Conservation (phyloP, 1,284 basidiomycete genomes). For the Ganoderma boninense region DNA sequence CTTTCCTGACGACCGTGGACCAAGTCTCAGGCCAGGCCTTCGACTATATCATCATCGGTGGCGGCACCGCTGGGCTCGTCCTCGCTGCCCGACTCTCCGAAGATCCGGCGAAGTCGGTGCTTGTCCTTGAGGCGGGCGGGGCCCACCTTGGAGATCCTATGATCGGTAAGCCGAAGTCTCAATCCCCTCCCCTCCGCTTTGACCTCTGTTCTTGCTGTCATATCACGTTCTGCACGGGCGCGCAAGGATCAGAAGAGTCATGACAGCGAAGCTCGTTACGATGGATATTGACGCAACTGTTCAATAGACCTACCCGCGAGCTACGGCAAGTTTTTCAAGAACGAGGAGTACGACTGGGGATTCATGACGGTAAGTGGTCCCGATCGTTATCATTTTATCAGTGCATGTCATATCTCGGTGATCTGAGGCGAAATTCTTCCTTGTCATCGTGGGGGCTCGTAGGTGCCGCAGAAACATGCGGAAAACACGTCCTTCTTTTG, state of each 20-base stretch:
- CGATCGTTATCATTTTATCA: neutral
- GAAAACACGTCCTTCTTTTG: conserved; percentile 18
- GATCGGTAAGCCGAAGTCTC: conserved; percentile 24
- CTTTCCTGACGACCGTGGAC: conserved; percentile 16
- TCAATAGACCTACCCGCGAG: conserved; percentile 17
- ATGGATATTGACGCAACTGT: neutral
- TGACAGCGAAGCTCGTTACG: neutral
- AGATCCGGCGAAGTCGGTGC: conserved; percentile 41
- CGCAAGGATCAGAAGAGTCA: neutral
- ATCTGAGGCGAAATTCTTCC: neutral
- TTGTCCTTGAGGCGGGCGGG: conserved; percentile 51
- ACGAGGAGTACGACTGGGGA: conserved; percentile 20
- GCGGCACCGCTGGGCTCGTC: conserved; percentile 37
- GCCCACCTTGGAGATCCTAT: conserved; percentile 43
- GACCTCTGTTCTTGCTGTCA: neutral
- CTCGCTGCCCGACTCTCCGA: conserved; percentile 39
- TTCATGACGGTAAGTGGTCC: conserved; percentile 19
- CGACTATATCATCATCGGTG: conserved; percentile 36
- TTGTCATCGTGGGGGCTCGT: neutral
- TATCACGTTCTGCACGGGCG: no score
- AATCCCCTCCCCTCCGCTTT: neutral
- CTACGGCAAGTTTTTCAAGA: conserved; percentile 17
- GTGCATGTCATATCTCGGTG: no score
- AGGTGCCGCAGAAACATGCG: conserved; percentile 20
- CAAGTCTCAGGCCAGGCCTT: conserved; percentile 27